Evolutionary conservation across 2,329 filamentous ascomycete genomes (phyloP).

Genomic region (Blumeriella jaapii): DNA sequence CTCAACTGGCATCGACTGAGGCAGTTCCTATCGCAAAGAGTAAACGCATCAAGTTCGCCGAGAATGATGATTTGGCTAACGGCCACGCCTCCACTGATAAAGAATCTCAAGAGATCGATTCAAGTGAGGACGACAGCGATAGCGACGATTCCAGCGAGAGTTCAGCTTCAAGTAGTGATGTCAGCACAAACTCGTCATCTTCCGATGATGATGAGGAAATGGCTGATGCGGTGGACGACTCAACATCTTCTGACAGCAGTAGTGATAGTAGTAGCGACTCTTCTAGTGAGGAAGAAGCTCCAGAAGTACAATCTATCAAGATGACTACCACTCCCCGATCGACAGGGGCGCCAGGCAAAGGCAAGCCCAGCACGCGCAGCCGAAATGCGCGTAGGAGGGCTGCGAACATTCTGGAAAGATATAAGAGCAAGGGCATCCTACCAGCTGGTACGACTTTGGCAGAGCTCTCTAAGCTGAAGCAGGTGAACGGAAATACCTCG

Average conservation of each 20-base stretch:
- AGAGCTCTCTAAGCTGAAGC: conserved; percentile 33
- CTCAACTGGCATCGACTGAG: conserved; percentile 5
- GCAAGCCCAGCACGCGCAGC: conserved; percentile 37
- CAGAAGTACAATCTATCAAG: conserved; percentile 31
- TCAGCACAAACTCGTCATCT: conserved; percentile 16
- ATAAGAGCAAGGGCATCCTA: conserved; percentile 43
- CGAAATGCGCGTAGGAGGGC: conserved; percentile 44
- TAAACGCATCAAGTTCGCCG: conserved; percentile 22
- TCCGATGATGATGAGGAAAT: conserved; percentile 14
- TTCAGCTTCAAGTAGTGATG: conserved; percentile 2
- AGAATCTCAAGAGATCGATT: conserved; percentile 17
- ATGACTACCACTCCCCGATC: not conserved
- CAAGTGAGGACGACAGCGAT: conserved; percentile 12
- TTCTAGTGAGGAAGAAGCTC: conserved; percentile 29
- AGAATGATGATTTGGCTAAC: conserved; percentile 9
- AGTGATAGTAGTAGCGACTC: conserved; percentile 16
- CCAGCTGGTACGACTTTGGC: conserved; percentile 37
- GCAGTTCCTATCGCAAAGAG: conserved; percentile 15
- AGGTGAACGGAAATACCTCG: conserved; percentile 12
- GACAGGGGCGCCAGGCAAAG: conserved; percentile 33
- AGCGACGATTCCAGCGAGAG: conserved; percentile 5
- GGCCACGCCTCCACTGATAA: conserved; percentile 23
- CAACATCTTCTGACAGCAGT: conserved; percentile 7
- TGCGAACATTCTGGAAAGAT: conserved; percentile 35
- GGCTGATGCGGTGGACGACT: not conserved